Evolutionary conservation across 1,284 basidiomycete genomes (phyloP).

Genomic region (Hemileia vastatrix): DNA sequence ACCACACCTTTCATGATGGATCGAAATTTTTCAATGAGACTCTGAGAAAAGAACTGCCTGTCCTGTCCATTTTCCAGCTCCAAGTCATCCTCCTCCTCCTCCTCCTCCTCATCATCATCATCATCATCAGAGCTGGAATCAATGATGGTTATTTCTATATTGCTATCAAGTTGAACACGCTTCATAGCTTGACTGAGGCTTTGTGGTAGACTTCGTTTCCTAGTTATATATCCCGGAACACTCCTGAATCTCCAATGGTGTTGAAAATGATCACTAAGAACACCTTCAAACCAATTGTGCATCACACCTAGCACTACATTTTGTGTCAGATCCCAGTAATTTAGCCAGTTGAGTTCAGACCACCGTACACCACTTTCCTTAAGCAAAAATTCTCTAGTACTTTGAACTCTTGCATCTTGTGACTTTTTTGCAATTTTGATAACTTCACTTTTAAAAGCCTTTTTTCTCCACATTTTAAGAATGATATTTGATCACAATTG

Average conservation of each 20-base stretch:
- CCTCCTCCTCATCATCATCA: not conserved
- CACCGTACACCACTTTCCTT: conserved; percentile 5
- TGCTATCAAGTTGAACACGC: not conserved
- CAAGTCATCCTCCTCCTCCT: conserved; percentile 1
- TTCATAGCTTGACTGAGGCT: not conserved
- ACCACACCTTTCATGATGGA: not conserved
- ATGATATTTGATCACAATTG: no score
- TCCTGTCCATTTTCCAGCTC: not conserved
- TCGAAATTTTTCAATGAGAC: conserved; percentile 1
- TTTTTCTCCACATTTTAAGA: no score
- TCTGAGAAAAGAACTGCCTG: not conserved
- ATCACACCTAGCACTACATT: conserved; percentile 6
- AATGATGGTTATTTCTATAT: no score
- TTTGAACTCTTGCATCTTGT: not conserved
- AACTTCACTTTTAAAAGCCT: not conserved
- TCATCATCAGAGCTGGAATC: no score
- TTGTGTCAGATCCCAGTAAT: conserved; percentile 1
- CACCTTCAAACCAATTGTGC: conserved; percentile 14
- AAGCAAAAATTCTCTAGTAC: not conserved
- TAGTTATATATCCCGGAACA: not conserved
- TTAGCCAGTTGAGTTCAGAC: conserved; percentile 8
- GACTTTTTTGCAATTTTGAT: not conserved
- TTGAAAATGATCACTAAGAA: conserved; percentile 1
- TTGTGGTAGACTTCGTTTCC: not conserved
- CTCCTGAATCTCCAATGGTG: conserved; percentile 7